These are phyloP conservation scores for Graphilbum ipis-grandicollis DNA, from an alignment of 2,329 filamentous ascomycete species.

Conservation along the genomic window DNA sequence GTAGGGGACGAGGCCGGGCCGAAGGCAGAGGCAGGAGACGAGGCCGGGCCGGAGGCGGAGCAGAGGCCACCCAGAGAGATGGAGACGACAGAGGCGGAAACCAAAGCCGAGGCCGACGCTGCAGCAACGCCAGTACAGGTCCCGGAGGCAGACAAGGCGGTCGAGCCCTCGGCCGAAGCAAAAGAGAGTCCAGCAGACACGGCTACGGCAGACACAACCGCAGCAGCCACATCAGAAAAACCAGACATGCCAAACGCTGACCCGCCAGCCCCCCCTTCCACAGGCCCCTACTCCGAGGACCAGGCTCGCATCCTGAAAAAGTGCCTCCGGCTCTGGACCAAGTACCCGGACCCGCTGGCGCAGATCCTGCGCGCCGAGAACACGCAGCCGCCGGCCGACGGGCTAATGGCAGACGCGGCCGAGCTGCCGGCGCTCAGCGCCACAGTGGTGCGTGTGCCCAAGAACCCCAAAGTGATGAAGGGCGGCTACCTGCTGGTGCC, in stretches of 20 bases:
- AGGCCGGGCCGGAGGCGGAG: background rate
- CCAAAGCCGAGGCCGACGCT: background rate
- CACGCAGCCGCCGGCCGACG: conserved; percentile 52
- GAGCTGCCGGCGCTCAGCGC: conserved; percentile 51
- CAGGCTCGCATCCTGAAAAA: conserved; percentile 32
- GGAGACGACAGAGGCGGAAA: background rate
- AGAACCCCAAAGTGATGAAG: conserved; percentile 68
- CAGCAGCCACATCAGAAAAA: too few species aligned
- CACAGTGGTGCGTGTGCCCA: conserved; percentile 59
- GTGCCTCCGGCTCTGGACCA: conserved; percentile 47
- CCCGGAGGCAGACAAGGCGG: too few species aligned
- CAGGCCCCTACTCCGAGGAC: conserved; percentile 20
- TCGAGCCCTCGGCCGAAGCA: too few species aligned
- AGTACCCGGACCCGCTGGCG: conserved; percentile 36
- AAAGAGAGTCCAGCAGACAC: too few species aligned
- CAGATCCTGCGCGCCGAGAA: conserved; percentile 41
- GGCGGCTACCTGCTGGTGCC: conserved; percentile 77
- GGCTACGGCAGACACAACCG: too few species aligned
- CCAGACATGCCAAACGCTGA: background rate
- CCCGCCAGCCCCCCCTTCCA: background rate
- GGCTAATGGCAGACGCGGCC: conserved; percentile 29
- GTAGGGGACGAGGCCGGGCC: conserved; percentile 6
- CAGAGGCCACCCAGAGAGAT: background rate
- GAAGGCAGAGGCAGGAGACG: conserved; percentile 5
- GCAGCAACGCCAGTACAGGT: too few species aligned